Evolutionary conservation across 345 rosid genomes (phyloP).

Genomic region (Noccaea caerulescens): DNA sequence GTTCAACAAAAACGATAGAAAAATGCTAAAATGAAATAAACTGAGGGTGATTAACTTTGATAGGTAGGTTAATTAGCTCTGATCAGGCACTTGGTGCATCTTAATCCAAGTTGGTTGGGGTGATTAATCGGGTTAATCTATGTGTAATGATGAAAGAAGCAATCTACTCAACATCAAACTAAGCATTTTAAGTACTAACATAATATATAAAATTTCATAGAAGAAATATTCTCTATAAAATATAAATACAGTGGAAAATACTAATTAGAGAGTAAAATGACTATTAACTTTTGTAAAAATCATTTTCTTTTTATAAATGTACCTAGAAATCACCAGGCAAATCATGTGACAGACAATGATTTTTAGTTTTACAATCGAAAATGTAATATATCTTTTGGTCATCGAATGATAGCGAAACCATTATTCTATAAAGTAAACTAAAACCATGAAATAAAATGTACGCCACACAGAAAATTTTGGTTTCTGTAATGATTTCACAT

Average conservation of each 20-base stretch:
- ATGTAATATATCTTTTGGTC: not conserved
- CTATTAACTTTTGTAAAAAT: not conserved
- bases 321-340: not conserved
- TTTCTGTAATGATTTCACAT: constrained; percentile 38
- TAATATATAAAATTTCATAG: constrained; percentile 1
- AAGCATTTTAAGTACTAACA: constrained; percentile 8
- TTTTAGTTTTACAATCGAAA: not conserved
- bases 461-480: not conserved
- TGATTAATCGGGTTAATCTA: constrained; percentile 33
- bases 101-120: constrained; percentile 38
- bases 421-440: constrained; percentile 29
- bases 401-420: constrained; percentile 7
- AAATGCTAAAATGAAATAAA: not conserved
- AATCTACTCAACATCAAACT: constrained; percentile 13
- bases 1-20: not conserved
- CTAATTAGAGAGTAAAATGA: not conserved
- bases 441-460: constrained; percentile 26
- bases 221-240: not conserved
- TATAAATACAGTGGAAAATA: not conserved
- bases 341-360: constrained; percentile 7
- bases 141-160: constrained; percentile 31
- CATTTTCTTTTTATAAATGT: not conserved
- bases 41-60: not conserved
- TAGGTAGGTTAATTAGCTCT: constrained; percentile 17
- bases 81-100: constrained; percentile 31